Percentiles rank a stretch among this genome's conserved stretches.
Evolutionary conservation across 148 eudicot species (phyloP).

Genomic region (Camellia japonica): DNA sequence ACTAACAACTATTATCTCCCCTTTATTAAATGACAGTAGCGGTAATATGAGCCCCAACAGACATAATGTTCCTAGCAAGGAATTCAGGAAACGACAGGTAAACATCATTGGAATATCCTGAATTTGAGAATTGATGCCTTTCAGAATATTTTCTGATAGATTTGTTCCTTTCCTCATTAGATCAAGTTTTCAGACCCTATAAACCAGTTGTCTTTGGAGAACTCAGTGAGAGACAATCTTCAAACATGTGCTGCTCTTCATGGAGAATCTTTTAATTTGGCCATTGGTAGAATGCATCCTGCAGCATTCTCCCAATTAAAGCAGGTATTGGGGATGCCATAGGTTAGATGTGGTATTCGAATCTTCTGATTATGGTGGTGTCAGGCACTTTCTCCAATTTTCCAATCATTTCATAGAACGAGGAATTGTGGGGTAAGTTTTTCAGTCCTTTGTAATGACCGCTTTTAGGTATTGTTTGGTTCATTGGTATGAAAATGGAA

Average conservation of each 20-base stretch:
- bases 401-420: constrained; percentile 2
- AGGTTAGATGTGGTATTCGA: constrained; percentile 14
- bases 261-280: constrained; percentile 82
- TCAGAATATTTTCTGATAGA: constrained; percentile 1
- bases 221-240: constrained; percentile 82
- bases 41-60: constrained; percentile 62
- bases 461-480: not conserved
- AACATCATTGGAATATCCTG: not conserved
- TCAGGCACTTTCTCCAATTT: constrained; percentile 10
- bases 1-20: not conserved
- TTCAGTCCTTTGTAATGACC: not conserved
- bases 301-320: constrained; percentile 78
- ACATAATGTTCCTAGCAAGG: constrained; percentile 82
- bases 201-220: constrained; percentile 78
- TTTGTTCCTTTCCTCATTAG: constrained; percentile 30
- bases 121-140: not conserved
- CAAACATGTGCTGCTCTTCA: constrained; percentile 92
- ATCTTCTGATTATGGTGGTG: not conserved
- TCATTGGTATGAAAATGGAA: too few species aligned
- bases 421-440: constrained; percentile 13
- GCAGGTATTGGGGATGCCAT: constrained; percentile 82
- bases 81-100: constrained; percentile 89
- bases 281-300: constrained; percentile 86
- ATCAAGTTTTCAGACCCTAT: constrained; percentile 86
- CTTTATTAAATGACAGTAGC: constrained; percentile 36